Base-by-base conservation (phyloP, 1,284 basidiomycete genomes). In the Papiliotrema flavescens region DNA sequence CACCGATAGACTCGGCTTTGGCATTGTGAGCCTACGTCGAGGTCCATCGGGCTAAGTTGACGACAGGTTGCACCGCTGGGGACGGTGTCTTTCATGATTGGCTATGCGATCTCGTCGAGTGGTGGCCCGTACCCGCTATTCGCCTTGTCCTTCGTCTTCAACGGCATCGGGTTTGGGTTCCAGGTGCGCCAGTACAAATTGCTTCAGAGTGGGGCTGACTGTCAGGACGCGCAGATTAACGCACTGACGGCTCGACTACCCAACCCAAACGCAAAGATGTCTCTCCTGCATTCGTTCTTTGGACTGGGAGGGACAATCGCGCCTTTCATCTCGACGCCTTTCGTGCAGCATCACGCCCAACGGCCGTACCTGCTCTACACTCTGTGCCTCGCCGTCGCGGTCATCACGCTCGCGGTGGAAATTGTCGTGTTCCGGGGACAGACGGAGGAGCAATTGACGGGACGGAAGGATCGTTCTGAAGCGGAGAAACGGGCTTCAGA, bases 281-380 rank as follows among this genome's bases (percentile, higher is more conserved):
- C 51, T 15, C 40, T 60, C 23, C 58, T 61, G 15, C 62, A 64
- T 47, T 57, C 63, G 5, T 53, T 46, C 20, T 64, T 58, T 23
- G 84, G 84, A 2, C 70, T 79, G 8, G 86, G 85, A 1, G 85
- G 85, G 4, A 69, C 86, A 3, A 70, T 76, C 9, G 76, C 85
- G 2, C 86, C 86, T 2, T 77, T 88, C 13, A 78, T 83, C 1
- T 78, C 86, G 0, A 88, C 85, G 0, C 82, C 85, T 45, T 87
- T 87, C 57, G 73, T 59, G 14, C 40, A 51, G 35, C 54, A 60
- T 52, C 53, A 57, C 23, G 22, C 28, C 34, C 34, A 32, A 20
- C 7, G 41, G 4, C 39, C 48, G 19, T 60, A 56, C 48, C 46
- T 49, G 24, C 59, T 60, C 54, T 63, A 54, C 46, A 51, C 48